Conservation (phyloP, 148 eudicot species). For the Hydrangea macrophylla region DNA sequence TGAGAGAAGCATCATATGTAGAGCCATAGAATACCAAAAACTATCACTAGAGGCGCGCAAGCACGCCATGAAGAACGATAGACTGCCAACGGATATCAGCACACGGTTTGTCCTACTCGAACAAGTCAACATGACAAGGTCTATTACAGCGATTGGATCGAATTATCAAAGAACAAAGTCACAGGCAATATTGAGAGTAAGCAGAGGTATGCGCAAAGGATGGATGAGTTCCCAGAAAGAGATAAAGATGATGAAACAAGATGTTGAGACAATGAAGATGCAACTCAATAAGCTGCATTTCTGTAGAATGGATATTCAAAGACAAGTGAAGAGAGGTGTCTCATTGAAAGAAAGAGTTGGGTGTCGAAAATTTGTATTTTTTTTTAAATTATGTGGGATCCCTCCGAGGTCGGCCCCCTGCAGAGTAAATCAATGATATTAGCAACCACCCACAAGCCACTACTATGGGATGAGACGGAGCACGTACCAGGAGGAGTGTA, state of each 20-base stretch:
- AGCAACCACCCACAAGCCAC: too few species aligned
- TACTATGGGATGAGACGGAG: too few species aligned
- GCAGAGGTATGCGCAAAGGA: conserved; percentile 9
- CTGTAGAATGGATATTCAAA: conserved; percentile 24
- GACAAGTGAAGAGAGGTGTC: conserved; percentile 15
- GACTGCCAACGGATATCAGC: conserved; percentile 30
- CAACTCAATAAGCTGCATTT: conserved; percentile 27
- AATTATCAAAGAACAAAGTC: conserved; percentile 31
- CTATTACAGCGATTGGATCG: conserved; percentile 25
- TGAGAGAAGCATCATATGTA: conserved; percentile 35
- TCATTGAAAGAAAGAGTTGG: neutral
- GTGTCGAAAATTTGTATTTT: neutral
- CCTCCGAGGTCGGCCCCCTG: too few species aligned
- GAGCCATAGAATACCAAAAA: conserved; percentile 39
- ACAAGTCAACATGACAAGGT: conserved; percentile 37
- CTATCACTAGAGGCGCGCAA: conserved; percentile 44
- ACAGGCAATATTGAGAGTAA: conserved; percentile 23
- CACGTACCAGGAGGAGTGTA: too few species aligned
- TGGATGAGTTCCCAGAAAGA: conserved; percentile 19
- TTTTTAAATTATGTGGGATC: neutral
- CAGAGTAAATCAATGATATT: too few species aligned
- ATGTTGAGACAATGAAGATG: conserved; percentile 27
- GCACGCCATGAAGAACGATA: conserved; percentile 42
- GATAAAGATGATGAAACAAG: conserved; percentile 26
- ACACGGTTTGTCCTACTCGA: conserved; percentile 43